Evolutionary conservation across 805 yeast genomes (phyloP).

Genomic region (Millerago galiae): DNA sequence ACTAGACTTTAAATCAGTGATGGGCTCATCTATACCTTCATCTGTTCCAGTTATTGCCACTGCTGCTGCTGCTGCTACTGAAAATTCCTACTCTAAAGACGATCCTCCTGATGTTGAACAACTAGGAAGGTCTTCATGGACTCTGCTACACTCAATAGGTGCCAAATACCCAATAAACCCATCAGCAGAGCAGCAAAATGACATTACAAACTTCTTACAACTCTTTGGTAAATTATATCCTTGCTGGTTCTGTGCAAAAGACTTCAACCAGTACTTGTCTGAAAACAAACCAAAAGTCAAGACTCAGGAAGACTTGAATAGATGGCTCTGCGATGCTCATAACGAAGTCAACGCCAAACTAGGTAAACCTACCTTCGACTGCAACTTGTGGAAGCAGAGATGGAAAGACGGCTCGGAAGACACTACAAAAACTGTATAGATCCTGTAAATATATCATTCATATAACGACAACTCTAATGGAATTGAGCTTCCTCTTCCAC

Average conservation of each 20-base stretch:
- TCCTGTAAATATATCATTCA: not conserved
- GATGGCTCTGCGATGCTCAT: slow-evolving; percentile 94
- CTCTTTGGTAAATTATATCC: slow-evolving; percentile 82
- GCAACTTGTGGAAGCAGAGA: slow-evolving; percentile 84
- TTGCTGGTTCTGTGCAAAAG: slow-evolving; percentile 89
- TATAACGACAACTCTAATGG: slow-evolving; percentile 56
- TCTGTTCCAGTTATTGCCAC: not conserved
- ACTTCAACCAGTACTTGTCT: slow-evolving; percentile 58
- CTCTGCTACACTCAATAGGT: slow-evolving; percentile 82
- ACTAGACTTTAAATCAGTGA: slow-evolving; percentile 70
- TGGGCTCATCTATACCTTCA: slow-evolving; percentile 11
- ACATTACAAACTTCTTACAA: slow-evolving; percentile 61
- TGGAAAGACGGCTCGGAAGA: slow-evolving; percentile 93
- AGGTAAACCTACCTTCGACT: slow-evolving; percentile 82
- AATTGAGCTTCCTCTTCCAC: slow-evolving; percentile 90
- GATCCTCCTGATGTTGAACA: slow-evolving; percentile 84
- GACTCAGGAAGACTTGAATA: slow-evolving; percentile 73
- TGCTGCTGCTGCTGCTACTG: slow-evolving; percentile 14
- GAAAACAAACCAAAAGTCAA: slow-evolving; percentile 48
- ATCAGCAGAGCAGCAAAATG: slow-evolving; percentile 51
- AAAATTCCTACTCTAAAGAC: slow-evolving; percentile 37
- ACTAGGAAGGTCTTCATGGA: slow-evolving; percentile 88
- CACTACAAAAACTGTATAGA: not conserved
- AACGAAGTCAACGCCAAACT: slow-evolving; percentile 84
- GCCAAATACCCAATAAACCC: slow-evolving; percentile 82